Evolutionary conservation across 2,329 filamentous ascomycete species (phyloP).

Genomic region (Venturia pyrina): DNA sequence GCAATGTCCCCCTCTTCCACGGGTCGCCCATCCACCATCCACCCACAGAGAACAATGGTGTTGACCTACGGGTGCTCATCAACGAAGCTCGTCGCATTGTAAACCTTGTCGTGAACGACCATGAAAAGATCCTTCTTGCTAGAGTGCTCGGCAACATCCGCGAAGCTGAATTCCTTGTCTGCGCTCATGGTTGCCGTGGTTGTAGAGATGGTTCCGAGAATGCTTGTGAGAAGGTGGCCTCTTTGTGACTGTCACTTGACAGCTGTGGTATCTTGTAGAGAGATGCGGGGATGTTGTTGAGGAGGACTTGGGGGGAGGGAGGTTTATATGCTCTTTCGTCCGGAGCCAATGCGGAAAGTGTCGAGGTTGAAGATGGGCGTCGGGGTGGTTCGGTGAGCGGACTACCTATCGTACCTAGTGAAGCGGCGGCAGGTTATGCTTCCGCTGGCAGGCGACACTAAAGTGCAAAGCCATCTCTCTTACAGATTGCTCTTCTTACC

Average conservation of each 20-base stretch:
- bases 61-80: slow-evolving; percentile 83
- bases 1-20: not conserved
- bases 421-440: not conserved
- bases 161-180: slow-evolving; percentile 55
- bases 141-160: slow-evolving; percentile 76
- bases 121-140: slow-evolving; percentile 90
- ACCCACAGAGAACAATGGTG: slow-evolving; percentile 6
- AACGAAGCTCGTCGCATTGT: slow-evolving; percentile 78
- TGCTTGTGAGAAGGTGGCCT: not conserved
- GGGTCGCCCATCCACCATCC: not conserved
- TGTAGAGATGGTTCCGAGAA: not conserved
- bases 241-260: not conserved
- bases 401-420: too few relatives aligned
- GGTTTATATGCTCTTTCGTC: not conserved
- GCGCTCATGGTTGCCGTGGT: slow-evolving; percentile 6
- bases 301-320: not conserved
- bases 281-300: not conserved
- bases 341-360: not conserved
- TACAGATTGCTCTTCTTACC: too few relatives aligned
- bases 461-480: not conserved
- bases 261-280: too few relatives aligned
- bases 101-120: slow-evolving; percentile 94
- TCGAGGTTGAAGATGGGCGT: not conserved
- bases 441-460: too few relatives aligned
- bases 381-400: not conserved